phyloP scores from a whole-genome alignment of 768 basidiomycete species.

The Suillus occidentalis region DNA sequence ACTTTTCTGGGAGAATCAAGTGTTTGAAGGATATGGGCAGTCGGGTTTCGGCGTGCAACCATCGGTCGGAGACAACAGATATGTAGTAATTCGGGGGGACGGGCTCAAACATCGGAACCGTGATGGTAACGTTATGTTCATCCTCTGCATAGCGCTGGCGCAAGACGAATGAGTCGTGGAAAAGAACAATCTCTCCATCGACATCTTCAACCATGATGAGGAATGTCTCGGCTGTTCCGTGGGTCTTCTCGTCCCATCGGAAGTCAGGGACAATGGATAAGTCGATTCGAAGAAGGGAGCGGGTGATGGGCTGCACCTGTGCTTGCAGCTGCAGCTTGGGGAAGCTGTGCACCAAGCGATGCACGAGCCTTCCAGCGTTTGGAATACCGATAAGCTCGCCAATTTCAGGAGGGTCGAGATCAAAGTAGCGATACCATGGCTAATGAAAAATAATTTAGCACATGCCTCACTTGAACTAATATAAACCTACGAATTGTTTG shows the following conservation, averaged over 20 bases:
- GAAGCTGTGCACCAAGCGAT: constrained; percentile 93
- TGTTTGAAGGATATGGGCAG: constrained; percentile 98
- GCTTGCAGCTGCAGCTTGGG: constrained; percentile 95
- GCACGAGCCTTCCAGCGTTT: constrained; percentile 89
- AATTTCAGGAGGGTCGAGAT: constrained; percentile 86
- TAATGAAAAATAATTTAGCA: constrained; percentile 25
- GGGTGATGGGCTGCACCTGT: constrained; percentile 95
- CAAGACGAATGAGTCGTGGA: constrained; percentile 91
- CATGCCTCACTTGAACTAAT: not conserved
- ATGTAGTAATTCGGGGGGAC: constrained; percentile 99
- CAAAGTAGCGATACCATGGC: constrained; percentile 98
- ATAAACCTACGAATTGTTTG: constrained; percentile 84
- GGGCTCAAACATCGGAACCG: constrained; percentile 95
- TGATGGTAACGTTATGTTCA: constrained; percentile 93
- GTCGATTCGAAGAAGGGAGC: constrained; percentile 89
- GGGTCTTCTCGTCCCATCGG: constrained; percentile 95
- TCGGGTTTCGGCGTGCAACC: constrained; percentile 94
- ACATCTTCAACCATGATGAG: constrained; percentile 95
- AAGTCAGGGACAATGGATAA: constrained; percentile 97
- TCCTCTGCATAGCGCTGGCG: constrained; percentile 90
- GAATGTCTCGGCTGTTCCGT: constrained; percentile 87
- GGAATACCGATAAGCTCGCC: constrained; percentile 94
- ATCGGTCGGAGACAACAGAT: constrained; percentile 90
- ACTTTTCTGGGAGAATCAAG: constrained; percentile 94
- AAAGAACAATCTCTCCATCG: constrained; percentile 94